Base-by-base conservation (phyloP, 495 filamentous ascomycete species). In the Terfezia boudieri region DNA sequence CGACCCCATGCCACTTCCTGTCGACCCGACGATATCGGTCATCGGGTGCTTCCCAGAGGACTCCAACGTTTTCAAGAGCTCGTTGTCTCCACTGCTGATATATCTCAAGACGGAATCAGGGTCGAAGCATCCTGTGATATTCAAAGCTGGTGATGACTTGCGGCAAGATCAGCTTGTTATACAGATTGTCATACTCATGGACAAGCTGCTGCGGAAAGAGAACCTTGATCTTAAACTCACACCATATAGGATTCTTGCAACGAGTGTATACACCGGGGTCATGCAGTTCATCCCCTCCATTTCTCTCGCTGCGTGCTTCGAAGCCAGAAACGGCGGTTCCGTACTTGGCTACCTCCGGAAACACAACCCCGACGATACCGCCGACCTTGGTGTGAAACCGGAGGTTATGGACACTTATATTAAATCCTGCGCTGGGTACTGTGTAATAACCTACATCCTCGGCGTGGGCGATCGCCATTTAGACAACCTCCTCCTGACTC, bases 361-460 rank as follows among this genome's bases (percentile, higher is more conserved):
- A 57, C 84, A 95, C 67, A 94, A 94, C 64, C 90, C 92, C 1
- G 89, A 95, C 65, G 77, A 82, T 11, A 74, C 72, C 23, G 82
- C 81, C 8, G 84, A 86, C 0, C 74, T 92, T 0, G 88, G 92
- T 4, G 82, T 99, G 22, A 82, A 88, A 50, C 86, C 87, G 61
- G 87, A 93, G 53, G 80, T 86, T 0, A 84, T 96, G 74, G 90
- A 99, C 58, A 94, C 82, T 11, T 99, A 92, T 65, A 77, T 95
- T 66, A 94, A 87, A 63, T 92, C 84, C 16, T 94, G 90, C 63
- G 49, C 90, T 2, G 90, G 90, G 23, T 99, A 99, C 68, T 95
- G 92, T 66, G 90, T 99, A 17, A 95, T 99, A 63, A 99, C 90
- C 0, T 99, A 96, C 68, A 80, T 99, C 37, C 79, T 99, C n/a